These are phyloP conservation scores for Peniophora sp. DNA, from an alignment of 1,284 basidiomycete species.

Conservation along the genomic window DNA sequence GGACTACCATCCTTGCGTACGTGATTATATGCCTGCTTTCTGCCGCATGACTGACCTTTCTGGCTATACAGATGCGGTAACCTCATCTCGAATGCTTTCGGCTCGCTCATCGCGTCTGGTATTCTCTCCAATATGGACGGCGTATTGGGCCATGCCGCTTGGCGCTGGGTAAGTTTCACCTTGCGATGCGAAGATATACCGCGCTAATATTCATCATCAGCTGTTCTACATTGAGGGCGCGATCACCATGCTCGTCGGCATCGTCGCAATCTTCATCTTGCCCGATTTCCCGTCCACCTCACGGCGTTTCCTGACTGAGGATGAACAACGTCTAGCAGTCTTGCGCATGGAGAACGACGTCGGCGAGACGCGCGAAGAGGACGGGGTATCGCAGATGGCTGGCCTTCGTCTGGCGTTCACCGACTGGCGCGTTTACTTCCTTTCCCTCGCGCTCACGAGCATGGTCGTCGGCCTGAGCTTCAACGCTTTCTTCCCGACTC, in stretches of 20 bases:
- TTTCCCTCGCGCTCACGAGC: constrained; percentile 48
- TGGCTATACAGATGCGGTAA: constrained; percentile 37
- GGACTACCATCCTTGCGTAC: constrained; percentile 61
- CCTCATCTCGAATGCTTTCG: constrained; percentile 79
- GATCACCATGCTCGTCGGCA: constrained; percentile 56
- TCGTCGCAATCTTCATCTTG: constrained; percentile 57
- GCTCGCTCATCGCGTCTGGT: constrained; percentile 71
- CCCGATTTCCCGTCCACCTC: constrained; percentile 69
- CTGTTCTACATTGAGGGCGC: constrained; percentile 73
- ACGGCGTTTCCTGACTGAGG: constrained; percentile 47
- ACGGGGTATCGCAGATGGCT: constrained; percentile 24
- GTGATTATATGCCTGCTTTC: no score
- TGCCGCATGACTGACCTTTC: no score
- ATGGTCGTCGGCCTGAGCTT: constrained; percentile 61
- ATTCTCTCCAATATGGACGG: constrained; percentile 68
- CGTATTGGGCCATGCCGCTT: constrained; percentile 62
- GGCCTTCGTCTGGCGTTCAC: constrained; percentile 53
- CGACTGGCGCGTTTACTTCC: constrained; percentile 72
- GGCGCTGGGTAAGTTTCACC: constrained; percentile 39
- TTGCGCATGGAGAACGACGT: constrained; percentile 69
- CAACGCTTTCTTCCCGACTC: constrained; percentile 69
- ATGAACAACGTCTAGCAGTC: constrained; percentile 61
- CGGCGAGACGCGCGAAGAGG: constrained; percentile 37
- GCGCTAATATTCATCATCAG: constrained; percentile 23
- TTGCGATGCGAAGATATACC: no score